These are phyloP conservation scores for Cryphonectria radicalis DNA, from an alignment of 2,329 filamentous ascomycete species.

Conservation along the genomic window DNA sequence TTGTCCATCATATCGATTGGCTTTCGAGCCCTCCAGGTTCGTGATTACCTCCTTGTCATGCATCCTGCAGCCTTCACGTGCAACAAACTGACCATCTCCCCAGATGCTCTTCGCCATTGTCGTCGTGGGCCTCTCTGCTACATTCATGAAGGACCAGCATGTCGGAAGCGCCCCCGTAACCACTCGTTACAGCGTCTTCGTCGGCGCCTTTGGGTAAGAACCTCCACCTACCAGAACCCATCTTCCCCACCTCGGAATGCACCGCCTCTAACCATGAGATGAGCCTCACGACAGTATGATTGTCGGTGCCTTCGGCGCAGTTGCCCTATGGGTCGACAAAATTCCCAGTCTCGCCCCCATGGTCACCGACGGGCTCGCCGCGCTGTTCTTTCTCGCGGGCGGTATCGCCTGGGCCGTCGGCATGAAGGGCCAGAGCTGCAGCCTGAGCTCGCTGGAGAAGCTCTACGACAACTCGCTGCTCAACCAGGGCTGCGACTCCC, in stretches of 20 bases:
- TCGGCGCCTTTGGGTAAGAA: constrained; percentile 37
- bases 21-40: background rate
- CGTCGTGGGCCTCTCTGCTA: constrained; percentile 39
- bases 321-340: constrained; percentile 37
- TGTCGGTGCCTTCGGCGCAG: constrained; percentile 36
- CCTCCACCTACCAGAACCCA: background rate
- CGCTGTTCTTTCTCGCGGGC: constrained; percentile 39
- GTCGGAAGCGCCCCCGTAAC: constrained; percentile 36
- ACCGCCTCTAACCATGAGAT: background rate
- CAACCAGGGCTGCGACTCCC: constrained; percentile 11
- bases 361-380: constrained; percentile 36
- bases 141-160: constrained; percentile 36
- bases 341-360: constrained; percentile 36
- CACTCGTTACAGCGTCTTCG: constrained; percentile 40
- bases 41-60: background rate
- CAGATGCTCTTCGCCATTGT: constrained; percentile 40
- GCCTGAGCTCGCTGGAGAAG: background rate
- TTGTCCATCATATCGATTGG: background rate
- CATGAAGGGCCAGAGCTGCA: constrained; percentile 19
- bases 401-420: constrained; percentile 34
- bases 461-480: constrained; percentile 13
- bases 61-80: background rate
- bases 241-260: background rate
- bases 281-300: constrained; percentile 32
- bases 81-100: background rate